Base-by-base conservation (phyloP, 345 rosid genomes). In the Populus alba region DNA sequence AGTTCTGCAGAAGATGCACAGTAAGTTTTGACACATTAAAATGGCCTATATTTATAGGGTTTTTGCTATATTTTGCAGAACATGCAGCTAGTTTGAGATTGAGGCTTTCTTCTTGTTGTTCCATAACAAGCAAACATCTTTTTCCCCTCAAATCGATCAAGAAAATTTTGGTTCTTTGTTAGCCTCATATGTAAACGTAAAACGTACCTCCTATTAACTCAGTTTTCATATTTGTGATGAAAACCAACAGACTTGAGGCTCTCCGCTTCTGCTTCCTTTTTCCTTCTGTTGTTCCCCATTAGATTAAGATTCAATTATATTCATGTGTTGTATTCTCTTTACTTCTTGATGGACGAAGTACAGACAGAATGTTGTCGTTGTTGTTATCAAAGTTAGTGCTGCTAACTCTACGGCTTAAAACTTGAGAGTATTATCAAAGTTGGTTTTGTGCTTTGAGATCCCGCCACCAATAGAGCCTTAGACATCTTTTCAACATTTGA, bases 1-100 rank as follows among this genome's bases (percentile, higher is more conserved):
- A 81, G 80, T 71, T 86, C 90, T 2, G 66, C 73, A 18, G 89
- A 89, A 78, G 92, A 89, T 83, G 87, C 92, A 76, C 89, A 85
- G 94, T 92, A 84, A 86, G 93, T 87, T 35, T 49, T 29, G 27
- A 47, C 51, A 18, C 53, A 23, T 7, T 9, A 45, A 65, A 29
- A 39, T 68, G 8, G 51, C 8, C 45, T 33, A 67, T 33, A 1
- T 29, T 18, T 68, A 6, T 69, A n/a, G 18, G 25, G 13, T 43
- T 29, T 20, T 51, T 62, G 8, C 18, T 8, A 7, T 16, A 4
- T 74, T 20, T 72, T 43, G 45, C 39, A 31, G 35, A 39, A 49
- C 29, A 9, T 37, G n/a, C 39, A 23, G 47, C 47, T 43, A 2
- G 47, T 43, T 43, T 43, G 47, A 43, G 47, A 43, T 41, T 11